Evolutionary conservation across 2,329 filamentous ascomycete genomes (phyloP).

Genomic region (Phaeoacremonium minimum): DNA sequence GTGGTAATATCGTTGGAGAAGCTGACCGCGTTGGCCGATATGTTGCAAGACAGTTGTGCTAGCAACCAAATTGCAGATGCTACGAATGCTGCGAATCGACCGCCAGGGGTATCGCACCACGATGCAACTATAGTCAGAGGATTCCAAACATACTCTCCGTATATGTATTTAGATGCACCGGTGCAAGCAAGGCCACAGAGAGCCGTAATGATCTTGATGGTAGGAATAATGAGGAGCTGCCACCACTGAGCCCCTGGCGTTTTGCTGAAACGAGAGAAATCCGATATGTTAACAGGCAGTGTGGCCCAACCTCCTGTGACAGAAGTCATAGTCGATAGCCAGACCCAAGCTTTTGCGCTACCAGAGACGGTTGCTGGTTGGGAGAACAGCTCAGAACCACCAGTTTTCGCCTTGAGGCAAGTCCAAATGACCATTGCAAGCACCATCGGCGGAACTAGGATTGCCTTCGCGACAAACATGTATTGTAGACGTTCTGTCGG

Average conservation of each 20-base stretch:
- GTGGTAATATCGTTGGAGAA: constrained; percentile 49
- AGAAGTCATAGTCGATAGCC: constrained; percentile 16
- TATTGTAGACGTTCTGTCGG: constrained; percentile 19
- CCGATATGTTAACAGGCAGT: constrained; percentile 10
- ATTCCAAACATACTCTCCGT: constrained; percentile 18
- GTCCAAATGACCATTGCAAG: constrained; percentile 16
- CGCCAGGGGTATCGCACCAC: constrained; percentile 16
- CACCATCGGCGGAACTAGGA: constrained; percentile 12
- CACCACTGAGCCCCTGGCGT: constrained; percentile 1
- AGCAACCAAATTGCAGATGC: constrained; percentile 15
- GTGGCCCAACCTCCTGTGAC: constrained; percentile 12
- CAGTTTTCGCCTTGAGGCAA: constrained; percentile 10
- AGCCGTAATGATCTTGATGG: constrained; percentile 1
- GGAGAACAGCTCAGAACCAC: constrained; percentile 13
- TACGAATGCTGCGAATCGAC: constrained; percentile 25
- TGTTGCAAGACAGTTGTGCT: constrained; percentile 47
- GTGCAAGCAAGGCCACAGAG: not conserved
- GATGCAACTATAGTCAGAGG: constrained; percentile 18
- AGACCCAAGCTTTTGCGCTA: constrained; percentile 11
- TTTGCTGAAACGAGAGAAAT: constrained; percentile 9
- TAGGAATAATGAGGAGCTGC: constrained; percentile 4
- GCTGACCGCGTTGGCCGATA: constrained; percentile 47
- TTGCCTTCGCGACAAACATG: constrained; percentile 15
- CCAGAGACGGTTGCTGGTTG: constrained; percentile 11
- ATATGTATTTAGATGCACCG: constrained; percentile 8